phyloP scores from a whole-genome alignment of 2,329 filamentous ascomycete genomes.

The Hypoxylon sp. region DNA sequence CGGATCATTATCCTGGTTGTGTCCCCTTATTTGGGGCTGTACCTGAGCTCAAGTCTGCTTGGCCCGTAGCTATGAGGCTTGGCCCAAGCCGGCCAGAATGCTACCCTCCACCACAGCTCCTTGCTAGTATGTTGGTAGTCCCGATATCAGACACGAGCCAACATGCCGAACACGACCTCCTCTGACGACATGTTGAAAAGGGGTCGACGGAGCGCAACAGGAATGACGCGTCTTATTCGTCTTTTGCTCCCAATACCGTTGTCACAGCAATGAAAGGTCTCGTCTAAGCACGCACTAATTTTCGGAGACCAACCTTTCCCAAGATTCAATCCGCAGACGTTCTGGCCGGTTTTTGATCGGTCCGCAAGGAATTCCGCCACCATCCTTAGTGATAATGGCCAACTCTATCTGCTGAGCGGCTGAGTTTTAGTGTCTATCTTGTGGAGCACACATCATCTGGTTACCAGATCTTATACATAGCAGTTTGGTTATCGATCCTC shows the following conservation, averaged over 20 bases:
- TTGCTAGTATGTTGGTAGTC: constrained; percentile 43
- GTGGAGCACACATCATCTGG: constrained; percentile 23
- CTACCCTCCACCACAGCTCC: constrained; percentile 40
- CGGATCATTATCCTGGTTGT: constrained; percentile 41
- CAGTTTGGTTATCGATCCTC: constrained; percentile 28
- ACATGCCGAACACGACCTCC: constrained; percentile 45
- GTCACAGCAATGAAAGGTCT: constrained; percentile 26
- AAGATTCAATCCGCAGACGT: constrained; percentile 13
- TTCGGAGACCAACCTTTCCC: constrained; percentile 2
- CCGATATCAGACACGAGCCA: constrained; percentile 47
- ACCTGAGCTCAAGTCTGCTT: constrained; percentile 46
- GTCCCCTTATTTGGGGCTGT: constrained; percentile 52
- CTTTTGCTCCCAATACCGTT: constrained; percentile 15
- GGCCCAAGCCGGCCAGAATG: constrained; percentile 42
- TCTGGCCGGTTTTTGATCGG: constrained; percentile 18
- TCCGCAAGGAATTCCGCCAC: constrained; percentile 39
- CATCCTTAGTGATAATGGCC: constrained; percentile 38
- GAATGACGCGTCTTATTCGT: constrained; percentile 36
- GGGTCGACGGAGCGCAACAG: constrained; percentile 25
- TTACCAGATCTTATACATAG: constrained; percentile 26
- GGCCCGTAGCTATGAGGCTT: constrained; percentile 37
- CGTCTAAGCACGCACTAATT: constrained; percentile 15
- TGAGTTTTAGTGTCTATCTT: constrained; percentile 28
- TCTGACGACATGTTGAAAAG: constrained; percentile 43
- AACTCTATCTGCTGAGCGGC: constrained; percentile 28